Evolutionary conservation across 2,329 filamentous ascomycete genomes (phyloP), one percentile per base, ranked within the genome.

Genomic region (Nothophaeocryptopus gaeumannii): DNA sequence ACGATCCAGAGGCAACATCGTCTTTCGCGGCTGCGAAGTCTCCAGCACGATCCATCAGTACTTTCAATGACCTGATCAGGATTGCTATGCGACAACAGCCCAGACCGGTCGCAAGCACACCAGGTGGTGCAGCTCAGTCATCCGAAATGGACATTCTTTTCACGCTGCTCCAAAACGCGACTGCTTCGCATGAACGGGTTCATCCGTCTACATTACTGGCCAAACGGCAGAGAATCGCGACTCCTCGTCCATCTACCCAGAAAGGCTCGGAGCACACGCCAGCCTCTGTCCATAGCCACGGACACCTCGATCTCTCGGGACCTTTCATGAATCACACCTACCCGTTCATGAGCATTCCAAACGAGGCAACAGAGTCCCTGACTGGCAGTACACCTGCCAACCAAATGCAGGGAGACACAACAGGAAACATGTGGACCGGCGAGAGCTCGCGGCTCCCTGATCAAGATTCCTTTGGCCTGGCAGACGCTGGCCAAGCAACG

Each of bases 41-140:
- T 54, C 71, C 53, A 54, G 63, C 48, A 20, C 62, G 63, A 46
- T 63, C 59, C 15, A 65, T 78, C 15, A 81, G 78, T 59, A 78
- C 74, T 5, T 79, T 80, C 60, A 81, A 81, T 52, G 68, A 70
- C 26, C 65, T 81, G 13, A 63, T 78, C 0, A 67, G 54, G 5
- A 39, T 58, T 13, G 56, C 58, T 5, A 20, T 59, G 20, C 52
- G 42, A n/a, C 41, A 41, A 10, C 39, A 50, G n/a, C 16, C 12
- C 9, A 39, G 30, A 14, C 12, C 13, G 11, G 11, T n/a, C 3
- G 13, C 40, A 15, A 29, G 12, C 14, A 54, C 43, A 16, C 45
- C 44, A 26, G 34, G 15, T 8, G 10, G 30, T 11, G 10, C 40
- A 11, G 36, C 35, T 16, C n/a, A 32, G 9, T 32, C 39, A 5